Evolutionary conservation across 257 asterid species (phyloP).

Genomic region (Plantago major): DNA sequence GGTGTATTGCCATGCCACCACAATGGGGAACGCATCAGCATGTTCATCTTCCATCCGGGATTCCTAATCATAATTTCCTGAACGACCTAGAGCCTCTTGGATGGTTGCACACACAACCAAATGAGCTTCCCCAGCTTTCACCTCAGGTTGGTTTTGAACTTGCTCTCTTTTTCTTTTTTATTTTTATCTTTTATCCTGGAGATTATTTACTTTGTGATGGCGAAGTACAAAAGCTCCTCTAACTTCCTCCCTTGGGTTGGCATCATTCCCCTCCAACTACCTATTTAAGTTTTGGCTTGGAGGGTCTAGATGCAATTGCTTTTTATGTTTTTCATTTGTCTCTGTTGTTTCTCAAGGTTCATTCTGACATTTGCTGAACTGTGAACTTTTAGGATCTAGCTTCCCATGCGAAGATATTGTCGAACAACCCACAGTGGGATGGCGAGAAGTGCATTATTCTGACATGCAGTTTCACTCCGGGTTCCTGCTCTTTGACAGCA

Average conservation of each 20-base stretch:
- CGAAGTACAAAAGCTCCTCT: background rate
- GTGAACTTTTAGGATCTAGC: conserved; percentile 60
- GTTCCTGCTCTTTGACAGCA: conserved; percentile 94
- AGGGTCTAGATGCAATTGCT: background rate
- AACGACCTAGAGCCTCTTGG: conserved; percentile 94
- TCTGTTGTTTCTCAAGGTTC: background rate
- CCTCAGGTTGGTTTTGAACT: conserved; percentile 56
- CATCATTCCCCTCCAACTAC: no score
- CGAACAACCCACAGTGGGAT: conserved; percentile 95
- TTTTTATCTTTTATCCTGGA: background rate
- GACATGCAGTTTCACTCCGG: conserved; percentile 98
- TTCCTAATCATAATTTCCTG: conserved; percentile 89
- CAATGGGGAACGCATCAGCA: conserved; percentile 99
- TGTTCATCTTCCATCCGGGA: conserved; percentile 85
- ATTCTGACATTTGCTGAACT: background rate
- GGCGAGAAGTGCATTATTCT: conserved; percentile 93
- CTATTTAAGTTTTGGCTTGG: no score
- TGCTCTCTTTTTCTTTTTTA: background rate
- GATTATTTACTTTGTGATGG: background rate
- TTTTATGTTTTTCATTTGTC: background rate
- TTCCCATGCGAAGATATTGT: conserved; percentile 65
- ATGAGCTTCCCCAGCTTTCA: conserved; percentile 93
- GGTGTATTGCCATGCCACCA: conserved; percentile 94
- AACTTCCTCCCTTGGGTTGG: no score
- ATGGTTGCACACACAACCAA: conserved; percentile 99